phyloP scores from a whole-genome alignment of 2,329 filamentous ascomycete species.

The Parascedosporium putredinis region DNA sequence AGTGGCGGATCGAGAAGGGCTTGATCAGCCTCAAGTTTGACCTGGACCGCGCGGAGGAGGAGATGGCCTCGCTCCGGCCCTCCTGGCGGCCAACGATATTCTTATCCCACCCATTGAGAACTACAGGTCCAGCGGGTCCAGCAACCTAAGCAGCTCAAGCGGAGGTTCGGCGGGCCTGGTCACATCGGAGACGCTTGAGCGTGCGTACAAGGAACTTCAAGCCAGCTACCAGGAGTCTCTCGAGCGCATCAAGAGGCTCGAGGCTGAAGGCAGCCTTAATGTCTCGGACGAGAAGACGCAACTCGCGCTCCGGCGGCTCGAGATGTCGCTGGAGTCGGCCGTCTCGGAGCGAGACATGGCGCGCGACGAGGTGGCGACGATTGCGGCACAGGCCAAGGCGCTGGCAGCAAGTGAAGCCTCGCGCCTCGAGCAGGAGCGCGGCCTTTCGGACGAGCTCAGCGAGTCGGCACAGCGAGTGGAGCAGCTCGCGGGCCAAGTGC shows the following conservation, averaged over 20 bases:
- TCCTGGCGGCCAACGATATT: constrained; percentile 78
- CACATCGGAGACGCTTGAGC: constrained; percentile 61
- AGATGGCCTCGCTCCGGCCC: constrained; percentile 73
- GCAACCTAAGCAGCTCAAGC: constrained; percentile 10
- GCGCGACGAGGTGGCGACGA: constrained; percentile 50
- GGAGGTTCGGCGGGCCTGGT: constrained; percentile 30
- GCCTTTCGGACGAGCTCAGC: constrained; percentile 58
- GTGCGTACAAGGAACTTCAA: constrained; percentile 66
- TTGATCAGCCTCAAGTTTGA: constrained; percentile 88
- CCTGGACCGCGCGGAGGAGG: constrained; percentile 86
- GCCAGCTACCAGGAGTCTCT: constrained; percentile 58
- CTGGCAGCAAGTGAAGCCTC: constrained; percentile 46
- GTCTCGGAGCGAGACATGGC: constrained; percentile 65
- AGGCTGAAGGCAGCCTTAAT: constrained; percentile 31
- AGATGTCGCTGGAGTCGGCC: constrained; percentile 57
- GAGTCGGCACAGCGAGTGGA: constrained; percentile 70
- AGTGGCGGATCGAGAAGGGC: constrained; percentile 92
- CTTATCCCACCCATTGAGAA: constrained; percentile 52
- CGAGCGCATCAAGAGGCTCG: constrained; percentile 54
- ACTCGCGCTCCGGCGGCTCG: constrained; percentile 53
- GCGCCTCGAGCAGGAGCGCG: constrained; percentile 49
- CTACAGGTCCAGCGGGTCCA: constrained; percentile 30
- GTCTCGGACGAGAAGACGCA: constrained; percentile 46
- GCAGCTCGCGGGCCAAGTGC: constrained; percentile 67
- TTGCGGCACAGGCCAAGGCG: constrained; percentile 49